Evolutionary conservation across 2,329 filamentous ascomycete species (phyloP), one percentile per base, ranked within the genome.

Genomic region (Myotisia sp.): DNA sequence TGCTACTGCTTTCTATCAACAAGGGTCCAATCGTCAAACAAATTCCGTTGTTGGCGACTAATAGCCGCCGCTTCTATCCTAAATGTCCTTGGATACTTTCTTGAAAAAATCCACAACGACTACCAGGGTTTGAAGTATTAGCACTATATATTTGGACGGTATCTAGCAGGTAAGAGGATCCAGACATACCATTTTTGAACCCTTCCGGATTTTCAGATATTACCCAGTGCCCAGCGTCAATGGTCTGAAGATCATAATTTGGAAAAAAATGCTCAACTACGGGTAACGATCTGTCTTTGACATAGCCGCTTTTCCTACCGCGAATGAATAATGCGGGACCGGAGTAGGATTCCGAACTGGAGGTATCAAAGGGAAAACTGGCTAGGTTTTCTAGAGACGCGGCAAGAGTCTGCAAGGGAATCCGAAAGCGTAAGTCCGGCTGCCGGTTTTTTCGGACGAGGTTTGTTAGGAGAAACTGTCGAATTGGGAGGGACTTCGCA

Each of bases 401-500:
- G 3, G 68, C 76, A 0, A 98, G 63, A 3, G 72, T 75, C 29
- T 70, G 65, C 7, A 98, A 62, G 0, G 90, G 87, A 3, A 95
- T 74, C 18, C 82, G 72, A 59, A 90, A 94, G 46, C 71, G 76
- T 47, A 79, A 70, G 2, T 63, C 63, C 34, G 69, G 64, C 33
- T 66, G 60, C 3, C 67, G 59, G 12, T 55, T 50, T 3, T 56
- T 48, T 4, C 76, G 71, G 44, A 79, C 58, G 24, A 95, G 64
- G 52, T 95, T 98, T 7, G 81, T 83, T 1, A 98, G 71, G 10
- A 98, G 70, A 55, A 95, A 98, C 51, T 94, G 86, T 2, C 90
- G 77, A 44, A 98, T 78, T 0, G 76, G 64, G 3, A 92, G 56
- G 9, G 77, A 74, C 65, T 75, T 34, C 24, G 39, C 36, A 29